Evolutionary conservation across 768 basidiomycete species (phyloP).

Genomic region (Tricholoma sp.): DNA sequence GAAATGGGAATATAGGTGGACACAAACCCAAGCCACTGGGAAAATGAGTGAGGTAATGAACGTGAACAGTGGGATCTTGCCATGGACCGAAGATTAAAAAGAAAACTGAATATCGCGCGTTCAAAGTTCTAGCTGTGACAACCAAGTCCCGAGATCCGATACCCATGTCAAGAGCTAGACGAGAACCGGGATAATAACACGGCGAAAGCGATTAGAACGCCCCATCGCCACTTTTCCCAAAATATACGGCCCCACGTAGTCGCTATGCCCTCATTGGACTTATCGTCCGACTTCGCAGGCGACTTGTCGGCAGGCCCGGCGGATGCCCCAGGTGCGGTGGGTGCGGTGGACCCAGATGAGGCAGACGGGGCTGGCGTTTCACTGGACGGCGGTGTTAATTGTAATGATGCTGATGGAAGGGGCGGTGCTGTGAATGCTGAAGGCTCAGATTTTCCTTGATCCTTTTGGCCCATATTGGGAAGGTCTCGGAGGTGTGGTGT

Average conservation of each 20-base stretch:
- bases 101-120: no score
- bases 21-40: background rate
- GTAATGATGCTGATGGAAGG: slow-evolving; percentile 10
- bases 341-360: background rate
- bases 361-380: background rate
- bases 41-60: background rate
- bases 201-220: slow-evolving; percentile 70
- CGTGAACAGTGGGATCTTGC: background rate
- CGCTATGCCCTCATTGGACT: slow-evolving; percentile 44
- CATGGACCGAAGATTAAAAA: background rate
- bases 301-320: background rate
- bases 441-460: slow-evolving; percentile 47
- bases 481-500: slow-evolving; percentile 59
- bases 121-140: no score
- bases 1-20: background rate
- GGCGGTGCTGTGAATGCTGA: slow-evolving; percentile 15
- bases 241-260: slow-evolving; percentile 59
- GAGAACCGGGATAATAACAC: slow-evolving; percentile 76
- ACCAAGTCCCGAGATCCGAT: no score
- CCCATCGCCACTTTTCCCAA: slow-evolving; percentile 86
- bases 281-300: slow-evolving; percentile 20
- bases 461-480: slow-evolving; percentile 91
- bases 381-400: background rate
- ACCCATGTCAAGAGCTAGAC: slow-evolving; percentile 32
- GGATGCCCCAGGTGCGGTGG: slow-evolving; percentile 5